A percentile compares a stretch with the other conserved stretches of the same genome.
Evolutionary conservation across 768 basidiomycete species (phyloP).

Genomic region (Suillus bovinus): DNA sequence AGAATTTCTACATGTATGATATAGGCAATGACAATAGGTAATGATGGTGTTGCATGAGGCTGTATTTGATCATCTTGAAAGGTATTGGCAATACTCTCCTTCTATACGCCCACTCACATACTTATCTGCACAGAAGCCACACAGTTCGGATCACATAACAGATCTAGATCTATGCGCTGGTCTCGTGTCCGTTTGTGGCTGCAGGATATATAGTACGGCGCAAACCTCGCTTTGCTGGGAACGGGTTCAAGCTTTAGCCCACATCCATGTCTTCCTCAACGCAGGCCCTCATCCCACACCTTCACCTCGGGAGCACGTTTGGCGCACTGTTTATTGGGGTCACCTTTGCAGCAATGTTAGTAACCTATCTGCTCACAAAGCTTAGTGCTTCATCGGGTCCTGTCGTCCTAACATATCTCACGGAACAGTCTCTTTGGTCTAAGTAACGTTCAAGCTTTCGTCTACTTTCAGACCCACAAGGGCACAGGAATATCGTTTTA

Average conservation of each 20-base stretch:
- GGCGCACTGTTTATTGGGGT: neutral
- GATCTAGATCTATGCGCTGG: neutral
- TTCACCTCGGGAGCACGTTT: neutral
- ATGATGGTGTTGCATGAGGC: neutral
- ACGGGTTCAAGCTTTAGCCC: neutral
- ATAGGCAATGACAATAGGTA: too few relatives aligned
- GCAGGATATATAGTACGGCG: slow-evolving; percentile 1
- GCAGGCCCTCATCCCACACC: neutral
- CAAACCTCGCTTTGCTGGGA: neutral
- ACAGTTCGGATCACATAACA: neutral
- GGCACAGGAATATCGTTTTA: neutral
- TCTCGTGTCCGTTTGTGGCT: neutral
- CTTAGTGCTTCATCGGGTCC: too few relatives aligned
- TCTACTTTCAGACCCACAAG: slow-evolving; percentile 1
- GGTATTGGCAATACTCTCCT: neutral
- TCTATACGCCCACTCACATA: neutral
- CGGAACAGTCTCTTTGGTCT: slow-evolving; percentile 3
- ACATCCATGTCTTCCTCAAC: neutral
- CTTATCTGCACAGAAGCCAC: neutral
- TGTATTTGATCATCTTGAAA: neutral
- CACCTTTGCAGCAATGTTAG: neutral
- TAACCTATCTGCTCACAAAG: neutral
- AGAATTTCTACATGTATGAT: neutral
- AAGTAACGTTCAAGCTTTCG: slow-evolving; percentile 3
- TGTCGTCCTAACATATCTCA: neutral